Evolutionary conservation across 768 basidiomycete species (phyloP).

Genomic region (Tulasnella sp.): DNA sequence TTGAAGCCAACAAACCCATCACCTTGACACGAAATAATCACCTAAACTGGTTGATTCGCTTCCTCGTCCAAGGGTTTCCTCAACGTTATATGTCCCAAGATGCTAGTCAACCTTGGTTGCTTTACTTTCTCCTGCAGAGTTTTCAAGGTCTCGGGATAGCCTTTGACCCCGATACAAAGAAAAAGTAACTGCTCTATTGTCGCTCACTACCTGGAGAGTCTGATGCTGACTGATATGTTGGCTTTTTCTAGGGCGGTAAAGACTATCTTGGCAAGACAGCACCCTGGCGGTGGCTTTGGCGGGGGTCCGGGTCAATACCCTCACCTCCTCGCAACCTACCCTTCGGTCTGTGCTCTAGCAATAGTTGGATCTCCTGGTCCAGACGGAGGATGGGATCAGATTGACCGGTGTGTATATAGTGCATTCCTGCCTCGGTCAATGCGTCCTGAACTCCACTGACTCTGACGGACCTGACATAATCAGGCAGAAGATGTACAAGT

Average conservation of each 20-base stretch:
- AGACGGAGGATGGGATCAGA: conserved; percentile 76
- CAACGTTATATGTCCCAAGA: conserved; percentile 74
- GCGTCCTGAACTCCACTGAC: background rate
- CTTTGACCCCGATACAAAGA: conserved; percentile 68
- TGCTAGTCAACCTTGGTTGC: conserved; percentile 89
- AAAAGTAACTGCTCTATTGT: conserved; percentile 41
- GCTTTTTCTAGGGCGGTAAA: conserved; percentile 53
- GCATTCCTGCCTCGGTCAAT: background rate
- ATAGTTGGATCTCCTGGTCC: conserved; percentile 68
- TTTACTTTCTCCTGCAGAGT: conserved; percentile 87
- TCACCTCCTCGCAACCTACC: conserved; percentile 87
- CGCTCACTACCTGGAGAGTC: background rate
- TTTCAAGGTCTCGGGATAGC: conserved; percentile 72
- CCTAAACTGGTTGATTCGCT: conserved; percentile 64
- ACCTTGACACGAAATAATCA: conserved; percentile 56
- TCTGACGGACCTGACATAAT: background rate
- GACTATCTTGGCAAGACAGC: conserved; percentile 74
- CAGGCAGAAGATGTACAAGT: conserved; percentile 74
- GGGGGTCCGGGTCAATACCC: conserved; percentile 86
- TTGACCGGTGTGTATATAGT: conserved; percentile 55
- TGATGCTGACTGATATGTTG: background rate
- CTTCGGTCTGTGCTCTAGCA: conserved; percentile 73
- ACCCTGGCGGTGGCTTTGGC: conserved; percentile 81
- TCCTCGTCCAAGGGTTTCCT: conserved; percentile 70
- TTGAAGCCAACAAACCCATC: background rate